These are phyloP conservation scores for Acacia melanoxylon DNA, from an alignment of 306 rosid species.

Conservation along the genomic window DNA sequence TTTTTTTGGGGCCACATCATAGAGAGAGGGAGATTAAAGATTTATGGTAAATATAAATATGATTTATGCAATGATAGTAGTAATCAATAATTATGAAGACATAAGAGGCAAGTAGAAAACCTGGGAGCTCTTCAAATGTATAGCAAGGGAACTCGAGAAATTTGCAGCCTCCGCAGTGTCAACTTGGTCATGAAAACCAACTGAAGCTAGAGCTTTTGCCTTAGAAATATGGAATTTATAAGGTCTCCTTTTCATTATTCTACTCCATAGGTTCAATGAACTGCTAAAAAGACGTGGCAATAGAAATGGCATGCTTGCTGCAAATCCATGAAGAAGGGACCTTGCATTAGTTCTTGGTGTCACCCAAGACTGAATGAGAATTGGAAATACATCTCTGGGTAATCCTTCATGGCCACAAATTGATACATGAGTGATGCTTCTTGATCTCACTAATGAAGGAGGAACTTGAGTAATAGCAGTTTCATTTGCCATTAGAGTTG, in stretches of 20 bases:
- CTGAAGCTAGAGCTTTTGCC: neutral
- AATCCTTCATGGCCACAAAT: slow-evolving; percentile 3
- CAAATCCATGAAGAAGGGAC: neutral
- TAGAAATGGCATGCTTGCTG: neutral
- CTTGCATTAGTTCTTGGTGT: neutral
- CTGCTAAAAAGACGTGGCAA: neutral
- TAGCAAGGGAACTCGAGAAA: neutral
- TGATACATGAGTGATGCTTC: neutral
- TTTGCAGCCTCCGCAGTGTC: neutral
- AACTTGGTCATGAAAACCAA: neutral
- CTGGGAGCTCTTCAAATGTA: neutral
- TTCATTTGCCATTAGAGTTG: neutral
- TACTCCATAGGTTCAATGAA: neutral
- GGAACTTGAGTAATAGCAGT: neutral
- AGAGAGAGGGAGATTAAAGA: neutral
- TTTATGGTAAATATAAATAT: neutral
- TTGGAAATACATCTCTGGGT: neutral
- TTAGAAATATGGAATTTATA: neutral
- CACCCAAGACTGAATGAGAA: neutral
- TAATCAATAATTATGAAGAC: neutral
- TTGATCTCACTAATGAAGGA: neutral
- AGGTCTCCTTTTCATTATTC: neutral
- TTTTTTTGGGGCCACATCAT: no score
- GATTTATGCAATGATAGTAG: neutral
- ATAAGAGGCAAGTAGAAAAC: neutral